Evolutionary conservation across 2,329 filamentous ascomycete genomes (phyloP), one percentile per base, ranked within the genome.

Genomic region (Pseudogymnoascus pannorum): DNA sequence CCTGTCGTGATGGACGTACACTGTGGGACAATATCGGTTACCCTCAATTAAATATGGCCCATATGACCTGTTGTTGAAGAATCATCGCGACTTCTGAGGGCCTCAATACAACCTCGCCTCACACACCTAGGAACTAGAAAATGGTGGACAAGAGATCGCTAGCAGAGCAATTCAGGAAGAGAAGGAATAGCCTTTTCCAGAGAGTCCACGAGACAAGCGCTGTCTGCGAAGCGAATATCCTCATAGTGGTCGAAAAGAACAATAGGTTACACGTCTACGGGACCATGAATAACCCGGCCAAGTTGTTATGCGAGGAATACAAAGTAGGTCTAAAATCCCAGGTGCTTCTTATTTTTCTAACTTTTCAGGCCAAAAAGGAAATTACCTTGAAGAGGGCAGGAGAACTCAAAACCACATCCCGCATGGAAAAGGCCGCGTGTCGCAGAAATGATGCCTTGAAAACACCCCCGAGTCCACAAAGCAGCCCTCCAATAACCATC

Each of bases 191-290:
- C 20, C 58, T 57, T 35, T 63, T 64, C 18, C 38, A 60, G 24
- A 40, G 38, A 20, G 51, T 20, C 29, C 16, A 60, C 58, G 54
- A 64, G 36, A 60, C 61, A 61, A n/a, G 59, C n/a, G 12, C 36
- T 18, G 31, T 22, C 20, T 63, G 18, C 12, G 26, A 63, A 18
- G 48, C 33, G 11, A 57, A 65, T 31, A 48, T 65, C 22, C 62
- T 63, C 31, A 60, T 65, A 42, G 24, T 64, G 12, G 31, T 65
- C 14, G 54, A 54, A 33, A 64, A 59, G 24, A 65, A 64, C 9
- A 57, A 51, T 24, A 65, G 60, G 58, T 64, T 54, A 33, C 61
- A 64, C 33, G 58, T 33, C n/a, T 65, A 62, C 35, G 57, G 29
- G n/a, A 63, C 51, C 29, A 62, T 51, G 7, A 16, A 61, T 31